Base-by-base conservation (phyloP, 371 early-diverging fungal genomes). In the Apophysomyces sp. region DNA sequence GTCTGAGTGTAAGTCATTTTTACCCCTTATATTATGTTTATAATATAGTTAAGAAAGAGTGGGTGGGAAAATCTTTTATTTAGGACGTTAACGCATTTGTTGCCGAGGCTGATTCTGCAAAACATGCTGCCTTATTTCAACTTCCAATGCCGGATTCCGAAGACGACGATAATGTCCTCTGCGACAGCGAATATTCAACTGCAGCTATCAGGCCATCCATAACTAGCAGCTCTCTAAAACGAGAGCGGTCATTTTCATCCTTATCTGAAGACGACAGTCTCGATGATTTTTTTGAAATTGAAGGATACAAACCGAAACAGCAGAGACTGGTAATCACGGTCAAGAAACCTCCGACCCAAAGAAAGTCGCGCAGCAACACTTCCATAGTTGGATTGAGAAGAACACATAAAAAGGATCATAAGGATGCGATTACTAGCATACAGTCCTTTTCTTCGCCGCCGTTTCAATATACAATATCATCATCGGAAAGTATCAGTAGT, bases 11-110 rank as follows among this genome's bases (percentile, higher is more conserved):
- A 72, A 70, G 64, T 66, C 51, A 12, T 26, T 21, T 7, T 12
- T 1, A 16, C 8, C 26, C 30, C 9, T 41, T 34, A 26, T 1
- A 27, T 28, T 16, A 21, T 26, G 26, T 15, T 31, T 60, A 36
- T 52, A 31, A 27, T 18, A 52, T 21, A 52, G 44, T 44, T 44
- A 44, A 44, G 44, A 44, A 44, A 44, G 24, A n/a, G 44, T 44
- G 18, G 44, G 11, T 21, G 44, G 44, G 24, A 21, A 21, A 44
- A n/a, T n/a, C 44, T 44, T 44, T 44, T 44, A 21, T 44, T 29
- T 56, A 79, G 79, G 79, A 79, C 58, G 71, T 79, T 51, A 79
- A 79, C 36, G 72, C 76, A 4, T 76, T 74, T 64, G 76, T 79
- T 0, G 76, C 74, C 18, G 69, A 79, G 61, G 68, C 68, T 21